Conservation (phyloP, 192 early-diverging fungal genomes). For the Dissophora ornata region DNA sequence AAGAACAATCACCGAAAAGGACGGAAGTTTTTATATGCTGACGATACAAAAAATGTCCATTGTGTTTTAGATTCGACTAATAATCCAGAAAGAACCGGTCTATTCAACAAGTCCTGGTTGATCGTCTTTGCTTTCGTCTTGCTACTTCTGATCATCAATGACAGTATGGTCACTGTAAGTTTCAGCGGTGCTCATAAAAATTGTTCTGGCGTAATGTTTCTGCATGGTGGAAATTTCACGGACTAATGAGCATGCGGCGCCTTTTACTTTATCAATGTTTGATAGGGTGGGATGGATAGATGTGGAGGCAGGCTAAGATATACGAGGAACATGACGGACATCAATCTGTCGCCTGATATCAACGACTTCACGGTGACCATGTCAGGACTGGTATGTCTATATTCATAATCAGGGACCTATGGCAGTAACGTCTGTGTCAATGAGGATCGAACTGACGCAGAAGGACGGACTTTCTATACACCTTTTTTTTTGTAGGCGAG, state of each 20-base stretch:
- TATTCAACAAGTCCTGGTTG: constrained; percentile 27
- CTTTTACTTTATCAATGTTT: no score
- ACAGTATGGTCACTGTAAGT: neutral
- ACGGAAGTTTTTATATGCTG: no score
- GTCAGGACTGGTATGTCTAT: constrained; percentile 1
- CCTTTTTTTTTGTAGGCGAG: neutral
- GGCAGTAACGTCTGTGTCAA: neutral
- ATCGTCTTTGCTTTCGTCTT: constrained; percentile 11
- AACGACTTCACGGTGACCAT: neutral
- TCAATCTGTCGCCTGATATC: neutral
- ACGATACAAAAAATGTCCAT: no score
- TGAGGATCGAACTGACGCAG: no score
- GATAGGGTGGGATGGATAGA: neutral
- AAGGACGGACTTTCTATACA: neutral
- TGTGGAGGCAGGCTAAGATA: neutral
- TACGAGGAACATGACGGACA: neutral
- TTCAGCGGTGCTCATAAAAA: no score
- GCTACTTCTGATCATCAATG: constrained; percentile 1
- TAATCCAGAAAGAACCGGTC: constrained; percentile 1
- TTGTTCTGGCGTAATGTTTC: no score
- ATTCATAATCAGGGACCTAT: no score
- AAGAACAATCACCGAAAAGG: neutral
- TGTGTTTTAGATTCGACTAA: no score
- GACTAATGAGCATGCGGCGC: no score
- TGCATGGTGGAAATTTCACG: no score